These are phyloP conservation scores for Daldinia concentrica DNA, from an alignment of 495 filamentous ascomycete species.

Conservation along the genomic window DNA sequence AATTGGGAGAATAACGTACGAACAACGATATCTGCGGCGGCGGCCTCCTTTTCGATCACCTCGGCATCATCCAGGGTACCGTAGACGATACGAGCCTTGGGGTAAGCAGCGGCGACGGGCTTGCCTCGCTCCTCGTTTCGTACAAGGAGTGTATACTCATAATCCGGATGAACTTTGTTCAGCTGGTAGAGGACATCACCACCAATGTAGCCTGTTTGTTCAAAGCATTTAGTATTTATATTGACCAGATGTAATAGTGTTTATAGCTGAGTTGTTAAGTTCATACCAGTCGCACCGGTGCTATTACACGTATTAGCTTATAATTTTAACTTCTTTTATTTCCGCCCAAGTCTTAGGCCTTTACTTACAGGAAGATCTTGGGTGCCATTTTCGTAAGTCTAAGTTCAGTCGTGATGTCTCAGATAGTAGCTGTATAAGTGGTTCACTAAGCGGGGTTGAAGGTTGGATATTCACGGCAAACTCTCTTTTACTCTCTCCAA, in stretches of 20 bases:
- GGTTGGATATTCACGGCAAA: background rate
- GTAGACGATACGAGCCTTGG: slow-evolving; percentile 61
- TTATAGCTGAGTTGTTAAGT: background rate
- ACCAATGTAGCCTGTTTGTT: slow-evolving; percentile 73
- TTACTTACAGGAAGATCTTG: slow-evolving; percentile 53
- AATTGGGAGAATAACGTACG: slow-evolving; percentile 53
- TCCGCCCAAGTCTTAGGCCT: background rate
- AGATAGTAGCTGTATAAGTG: background rate
- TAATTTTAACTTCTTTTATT: background rate
- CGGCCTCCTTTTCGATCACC: slow-evolving; percentile 65
- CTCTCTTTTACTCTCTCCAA: background rate
- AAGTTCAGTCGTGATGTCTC: background rate
- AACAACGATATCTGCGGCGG: slow-evolving; percentile 72
- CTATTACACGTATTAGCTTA: slow-evolving; percentile 38
- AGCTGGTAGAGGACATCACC: slow-evolving; percentile 74
- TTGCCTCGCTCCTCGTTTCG: slow-evolving; percentile 73
- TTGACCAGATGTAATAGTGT: background rate
- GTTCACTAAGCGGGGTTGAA: slow-evolving; percentile 1
- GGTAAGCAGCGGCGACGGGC: slow-evolving; percentile 66
- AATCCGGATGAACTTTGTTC: slow-evolving; percentile 70
- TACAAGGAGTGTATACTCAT: slow-evolving; percentile 71
- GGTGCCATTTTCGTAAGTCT: slow-evolving; percentile 38
- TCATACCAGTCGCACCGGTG: slow-evolving; percentile 52
- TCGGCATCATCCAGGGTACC: slow-evolving; percentile 65
- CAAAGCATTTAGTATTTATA: background rate